Percentiles rank a stretch among this genome's conserved stretches.
These are phyloP conservation scores for Suhomyces maxii DNA, from an alignment of 1,139 yeast genomes.

Conservation along the genomic window DNA sequence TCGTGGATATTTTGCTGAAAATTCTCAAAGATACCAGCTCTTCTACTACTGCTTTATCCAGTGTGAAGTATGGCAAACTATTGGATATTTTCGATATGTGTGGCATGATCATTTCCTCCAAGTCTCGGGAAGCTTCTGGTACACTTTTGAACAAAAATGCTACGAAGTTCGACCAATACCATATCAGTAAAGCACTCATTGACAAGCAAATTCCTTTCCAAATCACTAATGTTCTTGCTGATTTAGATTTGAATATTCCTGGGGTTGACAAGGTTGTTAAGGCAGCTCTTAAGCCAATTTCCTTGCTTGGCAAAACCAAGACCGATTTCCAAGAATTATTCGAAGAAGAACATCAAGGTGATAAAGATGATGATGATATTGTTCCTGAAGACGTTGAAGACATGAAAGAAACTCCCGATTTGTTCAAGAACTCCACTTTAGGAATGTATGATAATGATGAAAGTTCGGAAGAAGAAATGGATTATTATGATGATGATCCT, in stretches of 20 bases:
- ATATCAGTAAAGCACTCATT: slow-evolving; percentile 60
- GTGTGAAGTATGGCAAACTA: slow-evolving; percentile 51
- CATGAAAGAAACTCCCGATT: slow-evolving; percentile 77
- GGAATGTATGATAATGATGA: slow-evolving; percentile 94
- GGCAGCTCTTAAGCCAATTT: slow-evolving; percentile 59
- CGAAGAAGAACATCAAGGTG: slow-evolving; percentile 46
- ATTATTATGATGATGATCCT: slow-evolving; percentile 31
- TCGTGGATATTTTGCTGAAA: slow-evolving; percentile 69
- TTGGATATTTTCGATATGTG: slow-evolving; percentile 58
- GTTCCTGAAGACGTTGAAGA: slow-evolving; percentile 57
- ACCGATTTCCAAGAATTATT: slow-evolving; percentile 59
- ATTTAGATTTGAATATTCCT: slow-evolving; percentile 72
- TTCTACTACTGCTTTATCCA: slow-evolving; percentile 25
- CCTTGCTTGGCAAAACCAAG: slow-evolving; percentile 61
- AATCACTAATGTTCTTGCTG: slow-evolving; percentile 58
- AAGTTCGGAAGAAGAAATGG: slow-evolving; percentile 48
- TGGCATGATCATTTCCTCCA: slow-evolving; percentile 42
- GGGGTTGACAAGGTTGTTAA: slow-evolving; percentile 58
- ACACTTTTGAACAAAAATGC: slow-evolving; percentile 48
- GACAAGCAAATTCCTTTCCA: slow-evolving; percentile 65
- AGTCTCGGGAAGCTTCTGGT: slow-evolving; percentile 44
- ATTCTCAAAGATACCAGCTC: slow-evolving; percentile 53
- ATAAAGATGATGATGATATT: slow-evolving; percentile 58
- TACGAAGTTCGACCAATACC: slow-evolving; percentile 57
- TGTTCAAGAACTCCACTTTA: slow-evolving; percentile 81